phyloP scores from a whole-genome alignment of 352 stramenopile genomes.

The Thraustochytrium aureum region DNA sequence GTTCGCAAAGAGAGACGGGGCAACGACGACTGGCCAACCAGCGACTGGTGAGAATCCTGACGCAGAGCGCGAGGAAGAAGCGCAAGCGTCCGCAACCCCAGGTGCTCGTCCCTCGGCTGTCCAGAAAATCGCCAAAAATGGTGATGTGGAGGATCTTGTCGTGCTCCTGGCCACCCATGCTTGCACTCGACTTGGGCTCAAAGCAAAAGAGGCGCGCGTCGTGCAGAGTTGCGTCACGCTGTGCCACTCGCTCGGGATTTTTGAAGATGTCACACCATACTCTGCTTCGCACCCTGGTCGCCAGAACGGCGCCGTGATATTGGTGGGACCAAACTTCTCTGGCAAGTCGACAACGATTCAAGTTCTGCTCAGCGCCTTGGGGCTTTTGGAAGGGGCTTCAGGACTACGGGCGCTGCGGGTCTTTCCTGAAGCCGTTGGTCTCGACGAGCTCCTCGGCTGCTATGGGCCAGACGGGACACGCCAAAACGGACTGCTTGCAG shows the following conservation, averaged over 20 bases:
- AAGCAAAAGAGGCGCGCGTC: not conserved
- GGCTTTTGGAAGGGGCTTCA: not conserved
- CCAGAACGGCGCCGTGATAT: not conserved
- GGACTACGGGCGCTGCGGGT: not conserved
- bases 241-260: constrained; percentile 23
- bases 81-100: not conserved
- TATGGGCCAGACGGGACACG: not conserved
- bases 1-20: not conserved
- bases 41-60: too few relatives aligned
- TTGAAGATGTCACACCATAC: not conserved
- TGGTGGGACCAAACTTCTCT: not conserved
- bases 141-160: not conserved
- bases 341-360: constrained; percentile 19
- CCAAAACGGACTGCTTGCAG: not conserved
- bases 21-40: not conserved
- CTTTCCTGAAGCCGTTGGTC: not conserved
- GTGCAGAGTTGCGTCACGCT: constrained; percentile 15
- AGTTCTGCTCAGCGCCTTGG: not conserved
- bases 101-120: not conserved
- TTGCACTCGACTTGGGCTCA: constrained; percentile 8
- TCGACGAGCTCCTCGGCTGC: not conserved
- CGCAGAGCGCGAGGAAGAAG: not conserved
- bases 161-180: constrained; percentile 12
- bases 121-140: not conserved
- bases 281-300: not conserved